phyloP scores from a whole-genome alignment of 345 rosid genomes.

The Hibiscus trionum region DNA sequence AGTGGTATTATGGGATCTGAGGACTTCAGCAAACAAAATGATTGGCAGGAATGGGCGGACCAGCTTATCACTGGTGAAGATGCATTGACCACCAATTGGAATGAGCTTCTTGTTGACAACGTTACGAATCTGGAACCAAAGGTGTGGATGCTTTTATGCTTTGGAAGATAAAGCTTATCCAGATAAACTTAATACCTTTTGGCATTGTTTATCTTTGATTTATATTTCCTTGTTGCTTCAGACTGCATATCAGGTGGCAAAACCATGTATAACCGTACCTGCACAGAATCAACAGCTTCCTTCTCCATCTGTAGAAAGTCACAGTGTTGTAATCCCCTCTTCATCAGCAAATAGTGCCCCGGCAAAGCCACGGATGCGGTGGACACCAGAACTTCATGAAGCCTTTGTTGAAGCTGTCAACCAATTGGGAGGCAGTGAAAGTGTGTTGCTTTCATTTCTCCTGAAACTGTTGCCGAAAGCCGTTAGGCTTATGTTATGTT shows the following conservation, averaged over 20 bases:
- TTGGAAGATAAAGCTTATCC: constrained; percentile 11
- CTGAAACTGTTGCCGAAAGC: neutral
- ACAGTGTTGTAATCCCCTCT: constrained; percentile 32
- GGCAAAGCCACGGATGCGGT: constrained; percentile 82
- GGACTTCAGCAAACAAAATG: constrained; percentile 41
- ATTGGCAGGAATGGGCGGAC: constrained; percentile 86
- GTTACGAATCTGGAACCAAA: constrained; percentile 44
- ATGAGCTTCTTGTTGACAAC: constrained; percentile 50
- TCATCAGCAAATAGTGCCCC: constrained; percentile 53
- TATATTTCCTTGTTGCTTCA: constrained; percentile 31
- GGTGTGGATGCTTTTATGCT: constrained; percentile 31
- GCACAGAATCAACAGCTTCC: constrained; percentile 43
- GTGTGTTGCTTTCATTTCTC: constrained; percentile 28
- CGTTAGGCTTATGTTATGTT: constrained; percentile 11
- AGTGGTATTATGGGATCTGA: constrained; percentile 39
- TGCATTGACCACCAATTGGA: constrained; percentile 45
- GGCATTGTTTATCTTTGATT: constrained; percentile 11
- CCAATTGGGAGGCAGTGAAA: constrained; percentile 77
- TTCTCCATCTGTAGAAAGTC: constrained; percentile 47
- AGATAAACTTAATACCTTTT: constrained; percentile 2
- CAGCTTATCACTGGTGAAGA: constrained; percentile 68
- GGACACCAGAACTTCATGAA: constrained; percentile 93
- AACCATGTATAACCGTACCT: constrained; percentile 26
- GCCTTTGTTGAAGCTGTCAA: constrained; percentile 86
- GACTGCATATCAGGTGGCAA: constrained; percentile 46